phyloP scores from a whole-genome alignment of 805 yeast species.

The Monosporozyma solicola region DNA sequence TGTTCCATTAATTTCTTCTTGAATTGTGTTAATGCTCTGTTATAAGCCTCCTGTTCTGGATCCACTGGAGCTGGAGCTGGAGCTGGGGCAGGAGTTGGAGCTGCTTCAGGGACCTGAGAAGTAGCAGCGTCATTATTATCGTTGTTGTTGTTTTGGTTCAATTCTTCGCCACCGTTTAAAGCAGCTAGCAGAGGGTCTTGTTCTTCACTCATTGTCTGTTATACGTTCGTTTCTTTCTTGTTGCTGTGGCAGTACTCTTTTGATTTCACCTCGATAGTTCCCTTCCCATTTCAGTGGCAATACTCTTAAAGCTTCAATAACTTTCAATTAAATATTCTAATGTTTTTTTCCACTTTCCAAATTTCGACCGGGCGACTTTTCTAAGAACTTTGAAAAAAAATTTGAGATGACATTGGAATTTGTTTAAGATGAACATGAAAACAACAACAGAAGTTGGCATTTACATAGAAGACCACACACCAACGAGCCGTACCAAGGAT shows the following conservation, averaged over 20 bases:
- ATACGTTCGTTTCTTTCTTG: not conserved
- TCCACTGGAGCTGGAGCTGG: slow-evolving; percentile 38
- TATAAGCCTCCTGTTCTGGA: slow-evolving; percentile 49
- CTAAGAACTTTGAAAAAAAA: not conserved
- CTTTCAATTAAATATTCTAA: not conserved
- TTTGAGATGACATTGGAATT: not conserved
- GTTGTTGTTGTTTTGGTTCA: slow-evolving; percentile 1
- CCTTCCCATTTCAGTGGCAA: not conserved
- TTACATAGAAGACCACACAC: too few relatives aligned
- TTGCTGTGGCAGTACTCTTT: too few relatives aligned
- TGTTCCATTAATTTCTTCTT: slow-evolving; percentile 86
- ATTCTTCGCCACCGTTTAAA: slow-evolving; percentile 24
- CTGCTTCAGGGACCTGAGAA: slow-evolving; percentile 19
- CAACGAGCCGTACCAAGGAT: not conserved
- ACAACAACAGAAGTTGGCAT: not conserved
- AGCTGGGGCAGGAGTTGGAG: slow-evolving; percentile 8
- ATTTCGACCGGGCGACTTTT: not conserved
- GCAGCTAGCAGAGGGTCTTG: slow-evolving; percentile 73
- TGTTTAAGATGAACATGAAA: not conserved
- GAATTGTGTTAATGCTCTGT: slow-evolving; percentile 66
- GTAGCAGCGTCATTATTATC: slow-evolving; percentile 12
- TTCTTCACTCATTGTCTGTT: slow-evolving; percentile 44
- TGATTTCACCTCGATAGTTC: not conserved
- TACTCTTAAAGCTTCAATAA: not conserved
- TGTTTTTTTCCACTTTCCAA: not conserved